These are phyloP conservation scores for Ganoderma multipileum DNA, from an alignment of 1,284 basidiomycete genomes.

Conservation along the genomic window DNA sequence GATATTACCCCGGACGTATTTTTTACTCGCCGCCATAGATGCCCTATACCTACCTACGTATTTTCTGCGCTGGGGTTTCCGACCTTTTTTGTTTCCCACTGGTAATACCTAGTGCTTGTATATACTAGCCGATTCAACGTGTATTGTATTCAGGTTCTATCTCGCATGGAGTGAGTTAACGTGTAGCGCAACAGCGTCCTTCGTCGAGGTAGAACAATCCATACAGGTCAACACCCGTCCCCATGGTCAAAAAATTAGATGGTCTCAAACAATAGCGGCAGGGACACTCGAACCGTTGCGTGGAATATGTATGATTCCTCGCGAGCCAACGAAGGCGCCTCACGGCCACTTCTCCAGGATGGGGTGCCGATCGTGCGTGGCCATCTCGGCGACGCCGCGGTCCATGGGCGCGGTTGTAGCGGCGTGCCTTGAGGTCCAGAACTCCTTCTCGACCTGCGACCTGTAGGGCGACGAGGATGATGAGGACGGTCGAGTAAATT, in stretches of 20 bases:
- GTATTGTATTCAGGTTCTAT: slow-evolving; percentile 15
- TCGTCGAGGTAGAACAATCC: background rate
- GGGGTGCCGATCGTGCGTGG: background rate
- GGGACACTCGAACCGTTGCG: no score
- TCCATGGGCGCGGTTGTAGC: background rate
- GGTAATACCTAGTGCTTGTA: slow-evolving; percentile 20
- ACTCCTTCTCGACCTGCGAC: background rate
- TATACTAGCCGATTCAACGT: slow-evolving; percentile 13
- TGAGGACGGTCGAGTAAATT: background rate
- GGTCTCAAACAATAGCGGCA: no score
- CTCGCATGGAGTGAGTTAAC: slow-evolving; percentile 9
- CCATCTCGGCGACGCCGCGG: background rate
- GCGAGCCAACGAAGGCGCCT: background rate
- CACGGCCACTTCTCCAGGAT: background rate
- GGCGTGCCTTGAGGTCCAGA: background rate
- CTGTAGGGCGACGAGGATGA: background rate
- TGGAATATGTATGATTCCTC: no score
- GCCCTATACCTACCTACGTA: slow-evolving; percentile 26
- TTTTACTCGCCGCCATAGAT: slow-evolving; percentile 23
- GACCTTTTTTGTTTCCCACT: slow-evolving; percentile 8
- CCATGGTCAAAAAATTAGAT: background rate
- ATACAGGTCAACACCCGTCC: background rate
- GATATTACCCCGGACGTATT: slow-evolving; percentile 7
- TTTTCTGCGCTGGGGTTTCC: slow-evolving; percentile 10
- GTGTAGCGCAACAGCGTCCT: background rate